These are phyloP conservation scores for Alternaria longipes DNA, from an alignment of 2,329 filamentous ascomycete genomes.

Conservation along the genomic window DNA sequence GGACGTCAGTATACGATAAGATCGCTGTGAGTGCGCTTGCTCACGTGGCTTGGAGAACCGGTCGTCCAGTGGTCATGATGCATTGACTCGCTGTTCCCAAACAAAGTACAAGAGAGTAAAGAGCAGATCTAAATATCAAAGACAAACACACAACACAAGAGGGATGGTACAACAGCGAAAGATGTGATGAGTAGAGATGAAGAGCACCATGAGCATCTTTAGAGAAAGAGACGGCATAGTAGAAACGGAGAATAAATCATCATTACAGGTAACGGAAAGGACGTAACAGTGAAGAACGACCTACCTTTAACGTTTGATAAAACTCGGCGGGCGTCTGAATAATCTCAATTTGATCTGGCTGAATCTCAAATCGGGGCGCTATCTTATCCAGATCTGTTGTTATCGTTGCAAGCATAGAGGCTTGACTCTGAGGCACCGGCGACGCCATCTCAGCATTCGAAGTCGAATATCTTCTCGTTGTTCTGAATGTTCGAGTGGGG, in stretches of 20 bases:
- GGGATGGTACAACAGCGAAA: not conserved
- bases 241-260: not conserved
- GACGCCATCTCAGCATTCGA: constrained; percentile 39
- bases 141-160: not conserved
- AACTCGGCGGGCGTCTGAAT: constrained; percentile 86
- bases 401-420: constrained; percentile 65
- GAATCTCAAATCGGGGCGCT: constrained; percentile 87
- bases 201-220: not conserved
- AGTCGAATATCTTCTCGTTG: constrained; percentile 47
- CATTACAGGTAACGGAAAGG: not conserved
- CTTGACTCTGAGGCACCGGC: constrained; percentile 57
- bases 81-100: not conserved
- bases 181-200: not conserved
- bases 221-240: not conserved
- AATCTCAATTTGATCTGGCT: constrained; percentile 81
- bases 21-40: not conserved
- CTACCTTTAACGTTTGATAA: constrained; percentile 87
- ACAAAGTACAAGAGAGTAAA: not conserved
- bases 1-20: constrained; percentile 17
- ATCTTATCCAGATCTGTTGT: constrained; percentile 84
- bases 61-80: not conserved
- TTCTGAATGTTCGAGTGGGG: constrained; percentile 24
- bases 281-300: constrained; percentile 18
- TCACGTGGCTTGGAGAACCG: not conserved
- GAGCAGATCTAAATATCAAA: not conserved